Evolutionary conservation across 2,329 filamentous ascomycete genomes (phyloP).

Genomic region (Achaetomium macrosporum): DNA sequence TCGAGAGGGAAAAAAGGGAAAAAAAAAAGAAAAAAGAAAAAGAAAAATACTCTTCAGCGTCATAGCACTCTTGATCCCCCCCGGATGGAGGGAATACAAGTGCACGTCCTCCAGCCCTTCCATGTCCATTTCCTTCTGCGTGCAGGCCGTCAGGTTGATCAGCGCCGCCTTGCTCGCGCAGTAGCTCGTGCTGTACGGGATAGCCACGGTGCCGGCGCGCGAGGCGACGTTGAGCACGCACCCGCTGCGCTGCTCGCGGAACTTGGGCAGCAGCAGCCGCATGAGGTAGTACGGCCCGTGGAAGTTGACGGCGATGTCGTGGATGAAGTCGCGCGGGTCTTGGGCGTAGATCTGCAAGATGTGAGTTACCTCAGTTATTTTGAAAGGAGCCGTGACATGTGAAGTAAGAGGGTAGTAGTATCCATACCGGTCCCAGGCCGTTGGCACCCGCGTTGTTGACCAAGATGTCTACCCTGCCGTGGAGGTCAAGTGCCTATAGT

Average conservation of each 20-base stretch:
- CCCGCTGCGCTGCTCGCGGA: slow-evolving; percentile 25
- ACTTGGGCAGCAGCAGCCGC: slow-evolving; percentile 26
- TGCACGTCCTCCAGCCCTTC: slow-evolving; percentile 27
- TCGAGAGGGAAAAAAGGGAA: no score
- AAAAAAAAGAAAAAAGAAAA: not conserved
- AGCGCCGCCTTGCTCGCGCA: slow-evolving; percentile 30
- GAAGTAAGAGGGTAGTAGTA: not conserved
- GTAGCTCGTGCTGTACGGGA: slow-evolving; percentile 30
- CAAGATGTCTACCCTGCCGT: slow-evolving; percentile 25
- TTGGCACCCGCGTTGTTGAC: slow-evolving; percentile 30
- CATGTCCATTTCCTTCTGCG: slow-evolving; percentile 28
- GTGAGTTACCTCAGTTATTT: not conserved
- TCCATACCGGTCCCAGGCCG: slow-evolving; percentile 20
- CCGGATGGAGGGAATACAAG: slow-evolving; percentile 29
- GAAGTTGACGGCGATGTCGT: slow-evolving; percentile 29
- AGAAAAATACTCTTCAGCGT: slow-evolving; percentile 23
- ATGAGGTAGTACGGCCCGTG: slow-evolving; percentile 30
- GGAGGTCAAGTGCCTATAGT: slow-evolving; percentile 16
- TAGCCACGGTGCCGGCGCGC: slow-evolving; percentile 27
- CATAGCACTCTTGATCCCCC: slow-evolving; percentile 29
- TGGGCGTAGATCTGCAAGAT: slow-evolving; percentile 21
- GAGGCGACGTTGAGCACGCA: slow-evolving; percentile 30
- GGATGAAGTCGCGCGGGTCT: slow-evolving; percentile 25
- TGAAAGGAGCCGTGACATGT: no score
- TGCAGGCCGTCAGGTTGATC: slow-evolving; percentile 29